Evolutionary conservation across 768 basidiomycete species (phyloP), one percentile per base, ranked within the genome.

Genomic region (Lentinula lateritia): DNA sequence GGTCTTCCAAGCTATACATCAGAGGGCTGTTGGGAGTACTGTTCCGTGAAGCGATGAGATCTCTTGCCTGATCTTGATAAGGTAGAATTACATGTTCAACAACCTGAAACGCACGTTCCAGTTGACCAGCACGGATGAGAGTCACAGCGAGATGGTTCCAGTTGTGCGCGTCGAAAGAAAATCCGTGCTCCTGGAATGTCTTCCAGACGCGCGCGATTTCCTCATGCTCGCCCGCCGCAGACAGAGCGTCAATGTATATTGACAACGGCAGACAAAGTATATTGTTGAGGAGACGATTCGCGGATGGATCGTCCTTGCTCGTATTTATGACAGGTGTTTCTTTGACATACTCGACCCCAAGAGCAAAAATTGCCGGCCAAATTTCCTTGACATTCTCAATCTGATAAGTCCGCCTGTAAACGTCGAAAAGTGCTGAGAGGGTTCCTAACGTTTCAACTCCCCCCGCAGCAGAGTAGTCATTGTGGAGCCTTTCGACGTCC

Each of bases 91-190:
- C 84, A 57, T 81, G 78, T 69, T 98, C 92, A 45, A 93, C 71
- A 38, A 95, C 78, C 66, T 89, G 85, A 72, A 95, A 94, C 8
- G 92, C 93, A 50, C 88, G 87, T 66, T 89, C 86, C n/a, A 85
- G 74, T 67, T 95, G 84, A 28, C 91, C 92, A 0, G 90, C 92
- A 35, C 90, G 86, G 42, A 93, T 78, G 23, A 95, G 80, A 13
- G 87, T 89, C 9, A 89, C 78, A 28, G 80, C 81, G 32, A 97
- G 80, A 67, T 92, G 86, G 68, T 96, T 97, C 91, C 93, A 98
- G 71, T 97, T 98, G 67, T 90, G 86, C 12, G 90, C 82, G 70
- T 95, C 92, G 70, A 94, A 93, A 12, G 78, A 78, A 66, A 95
- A 89, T 1, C 92, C 91, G 9, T 77, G 72, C 10, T 72, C 65